Evolutionary conservation across 208 protist species (phyloP), one percentile per base, ranked within the genome.

Genomic region (Blechomonas ayalai): DNA sequence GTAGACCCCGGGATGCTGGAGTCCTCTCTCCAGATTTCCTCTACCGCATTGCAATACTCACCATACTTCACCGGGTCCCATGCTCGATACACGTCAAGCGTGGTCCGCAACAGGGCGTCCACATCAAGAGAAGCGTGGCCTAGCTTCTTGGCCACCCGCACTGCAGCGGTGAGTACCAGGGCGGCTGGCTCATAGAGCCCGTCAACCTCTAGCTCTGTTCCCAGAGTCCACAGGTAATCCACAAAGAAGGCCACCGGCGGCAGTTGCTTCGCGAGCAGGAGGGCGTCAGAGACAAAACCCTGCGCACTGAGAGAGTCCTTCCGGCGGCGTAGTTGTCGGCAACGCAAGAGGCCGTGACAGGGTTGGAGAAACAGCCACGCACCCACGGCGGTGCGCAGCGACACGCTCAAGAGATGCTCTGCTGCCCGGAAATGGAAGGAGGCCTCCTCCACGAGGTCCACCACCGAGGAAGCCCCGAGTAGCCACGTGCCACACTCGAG

Each of bases 171-270:
- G 10, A 87, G 49, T 13, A 81, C 52, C 20, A 53, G 56, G 1
- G 63, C 53, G 2, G 72, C 66, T 52, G 53, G 58, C 25, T 59
- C 69, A 42, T 71, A 71, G 52, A 68, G 42, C 3, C 25, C 40
- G 39, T 69, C 59, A 8, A 56, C 57, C 12, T 62, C 59, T n/a
- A 87, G 57, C 63, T 87, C 78, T 70, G 74, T 82, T 3, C 78
- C 78, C 24, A 87, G 61, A 52, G 79, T 73, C 73, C 78, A 87
- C 22, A 87, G 46, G 54, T 80, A 87, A 56, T 78, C 69, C 19
- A 71, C 73, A 52, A 76, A 75, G 61, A 67, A 75, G 50, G 79
- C 78, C 2, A 53, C 38, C 20, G 78, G 73, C 5, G 59, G 38
- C 2, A 77, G 52, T 8, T 67, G 37, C 4, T 58, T 59, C 8